Percentiles rank a stretch among this genome's conserved stretches.
These are phyloP conservation scores for Phytopythium cucurbitacearum DNA, from an alignment of 352 stramenopile genomes.

Conservation along the genomic window DNA sequence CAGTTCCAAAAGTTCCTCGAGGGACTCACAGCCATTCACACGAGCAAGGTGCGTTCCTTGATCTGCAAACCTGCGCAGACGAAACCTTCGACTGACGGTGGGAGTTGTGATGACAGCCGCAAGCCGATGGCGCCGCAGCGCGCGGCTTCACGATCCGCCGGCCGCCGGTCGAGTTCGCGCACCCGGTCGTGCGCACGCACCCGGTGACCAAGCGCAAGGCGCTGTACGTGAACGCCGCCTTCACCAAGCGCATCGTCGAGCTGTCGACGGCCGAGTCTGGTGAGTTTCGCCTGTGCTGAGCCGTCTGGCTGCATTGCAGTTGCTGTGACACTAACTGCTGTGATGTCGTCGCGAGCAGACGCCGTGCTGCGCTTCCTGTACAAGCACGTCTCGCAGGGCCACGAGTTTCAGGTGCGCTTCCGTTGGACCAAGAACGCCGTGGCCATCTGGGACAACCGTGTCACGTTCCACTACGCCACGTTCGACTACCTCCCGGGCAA, in stretches of 20 bases:
- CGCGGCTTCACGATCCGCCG: slow-evolving; percentile 25
- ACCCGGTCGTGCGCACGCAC: slow-evolving; percentile 38
- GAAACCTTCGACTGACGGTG: background rate
- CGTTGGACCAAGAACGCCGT: slow-evolving; percentile 20
- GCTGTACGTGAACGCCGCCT: slow-evolving; percentile 32
- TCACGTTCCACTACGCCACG: slow-evolving; percentile 1
- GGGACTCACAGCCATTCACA: slow-evolving; percentile 36
- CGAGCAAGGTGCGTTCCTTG: slow-evolving; percentile 16
- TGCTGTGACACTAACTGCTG: background rate
- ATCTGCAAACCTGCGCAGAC: background rate
- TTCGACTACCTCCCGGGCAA: slow-evolving; percentile 28
- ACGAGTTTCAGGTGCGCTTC: slow-evolving; percentile 30
- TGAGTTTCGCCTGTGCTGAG: slow-evolving; percentile 3
- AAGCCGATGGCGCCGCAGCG: slow-evolving; percentile 20
- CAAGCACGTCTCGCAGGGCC: slow-evolving; percentile 15
- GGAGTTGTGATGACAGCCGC: slow-evolving; percentile 1
- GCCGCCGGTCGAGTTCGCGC: slow-evolving; percentile 26
- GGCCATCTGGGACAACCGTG: slow-evolving; percentile 21
- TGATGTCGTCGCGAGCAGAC: background rate
- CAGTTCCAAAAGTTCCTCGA: slow-evolving; percentile 34
- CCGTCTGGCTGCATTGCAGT: background rate
- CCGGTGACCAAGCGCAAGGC: slow-evolving; percentile 27
- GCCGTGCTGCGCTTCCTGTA: slow-evolving; percentile 9
- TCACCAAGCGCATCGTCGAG: slow-evolving; percentile 32
- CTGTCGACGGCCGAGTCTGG: slow-evolving; percentile 34